These are phyloP conservation scores for Themeda triandra DNA, from an alignment of 176 grass and related monocot species.

Conservation along the genomic window DNA sequence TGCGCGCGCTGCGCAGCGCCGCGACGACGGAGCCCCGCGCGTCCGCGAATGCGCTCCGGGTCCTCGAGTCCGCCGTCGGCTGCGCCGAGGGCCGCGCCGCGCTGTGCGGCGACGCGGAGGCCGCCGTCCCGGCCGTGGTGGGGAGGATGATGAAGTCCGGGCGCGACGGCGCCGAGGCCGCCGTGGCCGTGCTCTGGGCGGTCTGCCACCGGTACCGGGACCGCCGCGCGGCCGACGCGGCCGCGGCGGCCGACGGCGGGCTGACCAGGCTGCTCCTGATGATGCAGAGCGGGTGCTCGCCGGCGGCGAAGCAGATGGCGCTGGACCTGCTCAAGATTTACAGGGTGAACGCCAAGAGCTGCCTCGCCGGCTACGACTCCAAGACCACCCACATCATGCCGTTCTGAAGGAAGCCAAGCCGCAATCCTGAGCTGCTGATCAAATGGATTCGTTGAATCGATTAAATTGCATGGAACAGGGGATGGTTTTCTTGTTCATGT, in stretches of 20 bases:
- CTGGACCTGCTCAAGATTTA: constrained; percentile 85
- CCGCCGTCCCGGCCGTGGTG: constrained; percentile 34
- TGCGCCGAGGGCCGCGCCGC: constrained; percentile 79
- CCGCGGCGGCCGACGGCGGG: constrained; percentile 50
- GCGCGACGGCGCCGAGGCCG: constrained; percentile 63
- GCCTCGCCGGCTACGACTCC: constrained; percentile 87
- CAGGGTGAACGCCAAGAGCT: constrained; percentile 79
- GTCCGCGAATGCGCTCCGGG: constrained; percentile 35
- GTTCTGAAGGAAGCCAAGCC: constrained; percentile 33
- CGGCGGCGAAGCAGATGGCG: constrained; percentile 70
- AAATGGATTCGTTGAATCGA: not conserved
- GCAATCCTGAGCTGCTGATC: constrained; percentile 4
- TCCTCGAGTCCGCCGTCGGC: constrained; percentile 57
- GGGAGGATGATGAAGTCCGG: constrained; percentile 80
- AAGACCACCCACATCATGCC: constrained; percentile 97
- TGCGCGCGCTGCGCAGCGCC: constrained; percentile 39
- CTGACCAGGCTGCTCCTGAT: constrained; percentile 75
- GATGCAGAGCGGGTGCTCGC: constrained; percentile 83
- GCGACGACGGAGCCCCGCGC: constrained; percentile 5
- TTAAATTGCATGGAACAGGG: constrained; percentile 7
- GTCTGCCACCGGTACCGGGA: constrained; percentile 79
- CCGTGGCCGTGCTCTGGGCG: constrained; percentile 76
- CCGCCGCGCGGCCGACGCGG: constrained; percentile 58
- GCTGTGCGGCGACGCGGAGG: constrained; percentile 65
- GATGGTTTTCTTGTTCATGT: not conserved